Evolutionary conservation across 2,329 filamentous ascomycete genomes (phyloP).

Genomic region (Teratosphaeriaceae sp.): DNA sequence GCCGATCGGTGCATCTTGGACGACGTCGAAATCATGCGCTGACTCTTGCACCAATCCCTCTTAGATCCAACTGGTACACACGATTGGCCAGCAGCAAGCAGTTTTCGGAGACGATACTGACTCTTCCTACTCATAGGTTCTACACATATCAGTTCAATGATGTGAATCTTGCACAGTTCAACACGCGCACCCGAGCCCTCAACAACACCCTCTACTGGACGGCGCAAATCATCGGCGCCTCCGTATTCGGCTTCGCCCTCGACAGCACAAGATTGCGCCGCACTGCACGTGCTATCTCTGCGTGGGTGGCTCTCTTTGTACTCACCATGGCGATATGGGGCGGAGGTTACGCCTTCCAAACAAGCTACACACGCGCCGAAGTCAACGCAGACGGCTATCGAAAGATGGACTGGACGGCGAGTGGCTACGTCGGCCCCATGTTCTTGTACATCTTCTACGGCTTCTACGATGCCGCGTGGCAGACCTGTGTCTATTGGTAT

Average conservation of each 20-base stretch:
- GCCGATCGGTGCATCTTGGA: too few species aligned
- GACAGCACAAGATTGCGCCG: constrained; percentile 56
- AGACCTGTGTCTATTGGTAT: constrained; percentile 83
- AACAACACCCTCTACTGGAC: constrained; percentile 72
- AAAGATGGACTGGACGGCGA: constrained; percentile 60
- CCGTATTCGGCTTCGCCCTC: constrained; percentile 64
- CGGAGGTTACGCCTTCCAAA: constrained; percentile 73
- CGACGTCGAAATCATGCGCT: too few species aligned
- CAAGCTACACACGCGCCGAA: constrained; percentile 44
- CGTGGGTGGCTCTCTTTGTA: constrained; percentile 55
- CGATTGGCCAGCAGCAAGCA: too few species aligned
- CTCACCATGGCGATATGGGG: constrained; percentile 78
- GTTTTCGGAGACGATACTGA: too few species aligned
- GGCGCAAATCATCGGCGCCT: constrained; percentile 70
- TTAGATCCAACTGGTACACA: too few species aligned
- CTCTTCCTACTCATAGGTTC: constrained; percentile 78
- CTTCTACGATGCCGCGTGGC: constrained; percentile 83
- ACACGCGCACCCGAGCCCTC: constrained; percentile 65
- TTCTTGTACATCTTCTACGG: constrained; percentile 89
- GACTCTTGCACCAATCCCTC: too few species aligned
- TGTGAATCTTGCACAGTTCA: constrained; percentile 65
- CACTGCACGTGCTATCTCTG: constrained; percentile 59
- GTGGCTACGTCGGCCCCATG: constrained; percentile 69
- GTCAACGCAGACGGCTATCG: constrained; percentile 16
- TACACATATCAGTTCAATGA: constrained; percentile 73